Evolutionary conservation across 2,329 filamentous ascomycete species (phyloP).

Genomic region (Fusarium hostae): DNA sequence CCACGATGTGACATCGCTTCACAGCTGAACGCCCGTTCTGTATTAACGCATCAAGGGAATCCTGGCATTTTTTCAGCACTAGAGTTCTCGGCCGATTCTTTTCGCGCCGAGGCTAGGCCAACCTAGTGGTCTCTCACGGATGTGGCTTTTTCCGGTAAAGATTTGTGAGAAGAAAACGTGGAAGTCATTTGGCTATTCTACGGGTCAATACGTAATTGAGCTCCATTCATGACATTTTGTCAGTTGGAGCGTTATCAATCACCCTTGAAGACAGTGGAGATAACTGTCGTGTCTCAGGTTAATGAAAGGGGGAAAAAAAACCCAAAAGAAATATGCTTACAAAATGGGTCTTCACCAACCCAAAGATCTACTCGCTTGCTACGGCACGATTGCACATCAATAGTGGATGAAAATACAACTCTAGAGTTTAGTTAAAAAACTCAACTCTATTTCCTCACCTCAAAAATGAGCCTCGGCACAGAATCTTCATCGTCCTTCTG

Average conservation of each 20-base stretch:
- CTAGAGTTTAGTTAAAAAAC: background rate
- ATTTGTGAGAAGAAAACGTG: background rate
- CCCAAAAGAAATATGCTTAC: background rate
- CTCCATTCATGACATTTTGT: background rate
- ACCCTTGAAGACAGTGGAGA: background rate
- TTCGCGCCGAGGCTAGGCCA: background rate
- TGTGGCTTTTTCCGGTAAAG: background rate
- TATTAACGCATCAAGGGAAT: background rate
- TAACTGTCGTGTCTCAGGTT: background rate
- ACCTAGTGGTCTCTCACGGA: background rate
- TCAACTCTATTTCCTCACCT: background rate
- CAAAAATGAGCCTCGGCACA: background rate
- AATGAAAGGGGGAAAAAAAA: background rate
- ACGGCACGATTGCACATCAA: constrained; percentile 5
- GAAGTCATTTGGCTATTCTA: background rate
- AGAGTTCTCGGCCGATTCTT: background rate
- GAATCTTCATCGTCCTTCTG: background rate
- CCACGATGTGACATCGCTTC: constrained; percentile 20
- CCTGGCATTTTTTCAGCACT: background rate
- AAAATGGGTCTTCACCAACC: constrained; percentile 6
- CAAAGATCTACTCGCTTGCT: constrained; percentile 6
- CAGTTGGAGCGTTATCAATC: background rate
- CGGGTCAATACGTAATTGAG: background rate
- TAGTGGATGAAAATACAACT: constrained; percentile 3
- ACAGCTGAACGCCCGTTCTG: background rate